Base-by-base conservation (phyloP, 805 yeast species). In the Suhomyces sp. region DNA sequence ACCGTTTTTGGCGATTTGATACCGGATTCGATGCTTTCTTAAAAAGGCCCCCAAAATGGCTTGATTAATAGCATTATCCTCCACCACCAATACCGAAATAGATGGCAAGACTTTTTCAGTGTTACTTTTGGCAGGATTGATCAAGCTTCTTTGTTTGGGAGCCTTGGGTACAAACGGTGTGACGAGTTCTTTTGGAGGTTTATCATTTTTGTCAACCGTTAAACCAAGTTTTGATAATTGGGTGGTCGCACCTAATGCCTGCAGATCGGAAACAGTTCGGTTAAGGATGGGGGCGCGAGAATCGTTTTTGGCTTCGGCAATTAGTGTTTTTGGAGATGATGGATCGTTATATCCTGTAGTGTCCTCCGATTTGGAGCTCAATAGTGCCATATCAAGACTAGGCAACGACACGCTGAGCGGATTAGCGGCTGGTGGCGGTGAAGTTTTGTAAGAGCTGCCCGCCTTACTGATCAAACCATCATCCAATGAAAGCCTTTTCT, bases 51-150 rank as follows among this genome's bases (percentile, higher is more conserved):
- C 94, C 66, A 94, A 76, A 77, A 94, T 92, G 46, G 89, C 87
- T 71, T 89, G 96, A 69, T 94, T 94, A 62, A 94, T 92, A 35
- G 91, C 86, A 68, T 94, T 94, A 75, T 94, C 99, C 68, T 94
- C 99, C 8, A 94, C 99, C 40, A 94, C 92, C 48, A 94, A 72
- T 1, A 94, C 97, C 41, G 90, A 89, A 41, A 94, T 86, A 55
- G 90, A 88, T 0, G 97, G 97, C 17, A 93, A 77, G 19, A 94
- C 92, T 49, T 84, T 86, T 17, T 80, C 81, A 4, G 81, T 72
- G 9, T 80, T 71, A 3, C 70, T 60, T 43, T 71, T 72, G 29
- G 62, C 47, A 7, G 57, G 49, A 46, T 35, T 49, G 35, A n/a
- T 17, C 3, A 27, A 29, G 19, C 39, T 29, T 40, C 47, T 52